These are phyloP conservation scores for Euphorbia pulcherrima DNA, from an alignment of 345 rosid species.

Conservation along the genomic window DNA sequence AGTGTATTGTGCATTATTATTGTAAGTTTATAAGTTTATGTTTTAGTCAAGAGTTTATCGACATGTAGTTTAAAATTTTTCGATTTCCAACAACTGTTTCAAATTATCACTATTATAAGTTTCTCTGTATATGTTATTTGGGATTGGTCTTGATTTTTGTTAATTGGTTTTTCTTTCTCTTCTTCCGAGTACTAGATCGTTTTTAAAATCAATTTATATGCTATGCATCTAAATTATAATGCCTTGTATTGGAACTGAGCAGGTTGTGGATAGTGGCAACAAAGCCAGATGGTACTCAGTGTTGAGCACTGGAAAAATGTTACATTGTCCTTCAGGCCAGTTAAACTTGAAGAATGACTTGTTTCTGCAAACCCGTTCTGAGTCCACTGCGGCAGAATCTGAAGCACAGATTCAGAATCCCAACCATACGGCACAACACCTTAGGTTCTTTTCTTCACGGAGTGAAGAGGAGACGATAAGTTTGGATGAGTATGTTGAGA, in stretches of 20 bases:
- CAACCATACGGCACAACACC: slow-evolving; percentile 86
- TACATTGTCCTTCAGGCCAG: slow-evolving; percentile 21
- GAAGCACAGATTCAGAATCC: slow-evolving; percentile 66
- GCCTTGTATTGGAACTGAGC: slow-evolving; percentile 12
- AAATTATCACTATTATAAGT: no score
- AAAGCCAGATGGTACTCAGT: slow-evolving; percentile 56
- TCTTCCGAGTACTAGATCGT: neutral
- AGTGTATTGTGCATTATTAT: no score
- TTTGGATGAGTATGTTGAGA: slow-evolving; percentile 96
- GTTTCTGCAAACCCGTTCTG: slow-evolving; percentile 45
- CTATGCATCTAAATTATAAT: neutral
- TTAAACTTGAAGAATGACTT: slow-evolving; percentile 33
- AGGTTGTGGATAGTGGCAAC: slow-evolving; percentile 41
- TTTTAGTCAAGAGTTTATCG: no score
- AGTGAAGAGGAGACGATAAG: slow-evolving; percentile 90
- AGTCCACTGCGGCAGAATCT: slow-evolving; percentile 65
- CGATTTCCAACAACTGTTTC: no score
- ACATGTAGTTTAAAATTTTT: no score
- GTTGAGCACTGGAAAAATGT: slow-evolving; percentile 34
- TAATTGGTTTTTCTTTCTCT: neutral
- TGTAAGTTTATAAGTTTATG: no score
- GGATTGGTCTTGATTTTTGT: no score
- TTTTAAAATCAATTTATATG: neutral
- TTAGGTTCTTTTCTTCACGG: slow-evolving; percentile 91
- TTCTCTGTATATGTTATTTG: no score